phyloP scores from a whole-genome alignment of 2,329 filamentous ascomycete genomes.

The Neoscytalidium dimidiatum region DNA sequence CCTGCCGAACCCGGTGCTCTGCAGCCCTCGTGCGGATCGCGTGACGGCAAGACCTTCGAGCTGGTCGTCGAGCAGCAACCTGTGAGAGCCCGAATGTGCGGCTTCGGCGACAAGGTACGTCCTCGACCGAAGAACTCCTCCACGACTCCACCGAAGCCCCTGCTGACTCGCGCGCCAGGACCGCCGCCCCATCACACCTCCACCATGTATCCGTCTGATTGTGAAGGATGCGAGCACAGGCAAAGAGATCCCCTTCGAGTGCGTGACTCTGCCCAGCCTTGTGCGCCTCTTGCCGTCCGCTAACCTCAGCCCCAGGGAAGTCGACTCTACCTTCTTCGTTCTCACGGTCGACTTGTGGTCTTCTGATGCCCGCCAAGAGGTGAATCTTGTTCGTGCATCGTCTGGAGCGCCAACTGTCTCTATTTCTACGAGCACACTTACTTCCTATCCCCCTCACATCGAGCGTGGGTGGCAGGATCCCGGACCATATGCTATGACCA shows the following conservation, averaged over 20 bases:
- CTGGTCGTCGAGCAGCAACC: slow-evolving; percentile 88
- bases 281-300: neutral
- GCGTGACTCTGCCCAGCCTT: slow-evolving; percentile 28
- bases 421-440: slow-evolving; percentile 78
- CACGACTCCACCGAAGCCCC: neutral
- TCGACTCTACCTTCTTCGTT: slow-evolving; percentile 68
- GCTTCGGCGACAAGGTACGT: slow-evolving; percentile 91
- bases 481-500: slow-evolving; percentile 17
- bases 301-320: slow-evolving; percentile 54
- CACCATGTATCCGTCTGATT: slow-evolving; percentile 83
- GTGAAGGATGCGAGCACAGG: slow-evolving; percentile 74
- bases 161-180: slow-evolving; percentile 58
- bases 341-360: slow-evolving; percentile 71
- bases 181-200: slow-evolving; percentile 91
- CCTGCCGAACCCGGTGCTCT: neutral
- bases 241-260: slow-evolving; percentile 84
- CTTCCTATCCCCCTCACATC: slow-evolving; percentile 67
- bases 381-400: slow-evolving; percentile 69
- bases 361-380: slow-evolving; percentile 60
- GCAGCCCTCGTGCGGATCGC: neutral
- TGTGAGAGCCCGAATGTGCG: slow-evolving; percentile 93
- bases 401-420: slow-evolving; percentile 65
- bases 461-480: slow-evolving; percentile 30
- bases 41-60: slow-evolving; percentile 41
- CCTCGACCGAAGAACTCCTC: slow-evolving; percentile 17